These are phyloP conservation scores for Hamigera avellanea DNA, from an alignment of 495 filamentous ascomycete genomes.

Conservation along the genomic window DNA sequence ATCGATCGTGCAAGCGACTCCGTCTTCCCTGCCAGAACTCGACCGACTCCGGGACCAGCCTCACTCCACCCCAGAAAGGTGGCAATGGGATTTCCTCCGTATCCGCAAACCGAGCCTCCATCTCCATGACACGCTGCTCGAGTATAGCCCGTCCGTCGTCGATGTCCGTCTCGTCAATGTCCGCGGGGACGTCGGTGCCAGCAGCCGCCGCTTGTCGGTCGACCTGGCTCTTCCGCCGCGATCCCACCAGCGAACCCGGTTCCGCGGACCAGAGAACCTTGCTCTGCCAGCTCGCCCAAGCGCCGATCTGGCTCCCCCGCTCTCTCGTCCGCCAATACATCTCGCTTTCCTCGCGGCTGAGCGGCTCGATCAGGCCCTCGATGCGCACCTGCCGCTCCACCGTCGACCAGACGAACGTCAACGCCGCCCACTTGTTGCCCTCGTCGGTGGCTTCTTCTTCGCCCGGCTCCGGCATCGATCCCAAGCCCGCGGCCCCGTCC, in stretches of 20 bases:
- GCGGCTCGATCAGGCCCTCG: slow-evolving; percentile 59
- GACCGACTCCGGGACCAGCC: slow-evolving; percentile 72
- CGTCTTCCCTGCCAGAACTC: slow-evolving; percentile 94
- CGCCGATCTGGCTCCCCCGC: slow-evolving; percentile 72
- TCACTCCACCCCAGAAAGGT: slow-evolving; percentile 87
- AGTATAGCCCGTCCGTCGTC: slow-evolving; percentile 55
- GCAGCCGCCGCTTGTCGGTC: slow-evolving; percentile 20
- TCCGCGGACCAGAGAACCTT: slow-evolving; percentile 44
- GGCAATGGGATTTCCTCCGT: slow-evolving; percentile 75
- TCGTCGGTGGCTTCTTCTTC: slow-evolving; percentile 6
- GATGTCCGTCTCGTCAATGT: slow-evolving; percentile 48
- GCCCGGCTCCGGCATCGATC: slow-evolving; percentile 19
- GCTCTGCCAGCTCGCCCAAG: slow-evolving; percentile 89
- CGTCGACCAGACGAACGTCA: slow-evolving; percentile 45
- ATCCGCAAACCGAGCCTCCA: slow-evolving; percentile 61
- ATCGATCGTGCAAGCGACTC: slow-evolving; percentile 86
- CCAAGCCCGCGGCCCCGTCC: slow-evolving; percentile 4
- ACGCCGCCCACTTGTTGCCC: slow-evolving; percentile 33
- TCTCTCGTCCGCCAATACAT: slow-evolving; percentile 77
- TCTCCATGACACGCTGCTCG: slow-evolving; percentile 56
- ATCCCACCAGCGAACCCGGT: slow-evolving; percentile 12
- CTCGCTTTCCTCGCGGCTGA: slow-evolving; percentile 65
- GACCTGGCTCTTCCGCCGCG: slow-evolving; percentile 22
- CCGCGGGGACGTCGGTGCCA: slow-evolving; percentile 26
- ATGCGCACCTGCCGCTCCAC: slow-evolving; percentile 79